Conservation (phyloP, 2,329 filamentous ascomycete species). For the Curvularia spicifera region DNA sequence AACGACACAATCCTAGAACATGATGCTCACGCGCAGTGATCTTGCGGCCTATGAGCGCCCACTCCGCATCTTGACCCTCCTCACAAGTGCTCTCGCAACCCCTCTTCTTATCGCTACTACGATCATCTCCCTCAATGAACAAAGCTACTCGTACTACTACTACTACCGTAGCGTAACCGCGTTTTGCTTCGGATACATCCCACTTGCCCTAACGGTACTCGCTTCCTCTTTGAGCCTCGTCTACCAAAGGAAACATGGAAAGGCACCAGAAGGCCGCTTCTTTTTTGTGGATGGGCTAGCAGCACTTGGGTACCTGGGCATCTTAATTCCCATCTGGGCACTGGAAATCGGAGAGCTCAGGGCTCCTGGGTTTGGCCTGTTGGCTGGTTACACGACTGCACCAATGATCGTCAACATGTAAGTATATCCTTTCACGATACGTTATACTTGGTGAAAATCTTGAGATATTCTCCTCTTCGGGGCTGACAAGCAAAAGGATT, state of each 20-base stretch:
- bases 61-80: slow-evolving; percentile 18
- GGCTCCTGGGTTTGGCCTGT: slow-evolving; percentile 13
- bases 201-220: slow-evolving; percentile 18
- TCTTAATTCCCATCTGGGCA: slow-evolving; percentile 24
- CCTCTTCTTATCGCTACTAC: slow-evolving; percentile 24
- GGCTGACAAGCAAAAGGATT: slow-evolving; percentile 16
- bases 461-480: background rate
- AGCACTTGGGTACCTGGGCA: slow-evolving; percentile 11
- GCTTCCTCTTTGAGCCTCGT: slow-evolving; percentile 11
- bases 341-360: slow-evolving; percentile 12
- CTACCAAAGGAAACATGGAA: slow-evolving; percentile 11
- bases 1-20: background rate
- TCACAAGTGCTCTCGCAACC: slow-evolving; percentile 16
- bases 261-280: slow-evolving; percentile 6
- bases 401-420: slow-evolving; percentile 34
- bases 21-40: background rate
- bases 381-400: slow-evolving; percentile 25
- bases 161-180: slow-evolving; percentile 4
- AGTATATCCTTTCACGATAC: background rate
- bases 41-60: slow-evolving; percentile 13
- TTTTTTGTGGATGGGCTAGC: slow-evolving; percentile 16
- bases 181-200: slow-evolving; percentile 28
- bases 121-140: slow-evolving; percentile 11
- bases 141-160: slow-evolving; percentile 1
- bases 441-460: background rate